phyloP scores from a whole-genome alignment of 2,329 filamentous ascomycete species.

The Paramyrothecium sp. region DNA sequence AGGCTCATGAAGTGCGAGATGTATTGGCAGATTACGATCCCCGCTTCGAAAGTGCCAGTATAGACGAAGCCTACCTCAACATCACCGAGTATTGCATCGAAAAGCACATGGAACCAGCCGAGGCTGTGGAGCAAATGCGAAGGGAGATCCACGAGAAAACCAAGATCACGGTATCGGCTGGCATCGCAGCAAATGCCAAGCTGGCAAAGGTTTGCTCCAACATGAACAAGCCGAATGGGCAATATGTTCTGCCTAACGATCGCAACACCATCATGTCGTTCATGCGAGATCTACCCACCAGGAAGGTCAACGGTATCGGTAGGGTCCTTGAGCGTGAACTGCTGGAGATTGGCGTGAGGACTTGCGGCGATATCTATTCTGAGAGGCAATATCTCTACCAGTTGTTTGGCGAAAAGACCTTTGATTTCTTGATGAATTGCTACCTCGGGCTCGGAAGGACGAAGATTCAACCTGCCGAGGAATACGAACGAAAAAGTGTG shows the following conservation, averaged over 20 bases:
- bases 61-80: conserved; percentile 96
- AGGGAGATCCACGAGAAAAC: conserved; percentile 72
- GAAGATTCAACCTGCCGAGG: conserved; percentile 79
- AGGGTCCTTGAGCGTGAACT: conserved; percentile 91
- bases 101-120: conserved; percentile 66
- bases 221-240: conserved; percentile 93
- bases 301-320: conserved; percentile 94
- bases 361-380: conserved; percentile 81
- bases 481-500: conserved; percentile 88
- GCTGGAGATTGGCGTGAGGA: conserved; percentile 81
- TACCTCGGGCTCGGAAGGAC: conserved; percentile 87
- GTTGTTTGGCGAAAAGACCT: conserved; percentile 90
- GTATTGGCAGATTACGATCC: conserved; percentile 87
- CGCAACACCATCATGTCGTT: conserved; percentile 76
- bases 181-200: conserved; percentile 90
- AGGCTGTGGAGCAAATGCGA: conserved; percentile 75
- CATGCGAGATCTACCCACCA: conserved; percentile 77
- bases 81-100: conserved; percentile 81
- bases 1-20: conserved; percentile 82
- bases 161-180: conserved; percentile 86
- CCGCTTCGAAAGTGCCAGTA: conserved; percentile 87
- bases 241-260: conserved; percentile 74
- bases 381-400: conserved; percentile 71
- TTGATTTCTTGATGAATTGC: conserved; percentile 79
- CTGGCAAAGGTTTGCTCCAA: conserved; percentile 96